phyloP scores from a whole-genome alignment of 495 filamentous ascomycete species.

The Podospora tetraspora region DNA sequence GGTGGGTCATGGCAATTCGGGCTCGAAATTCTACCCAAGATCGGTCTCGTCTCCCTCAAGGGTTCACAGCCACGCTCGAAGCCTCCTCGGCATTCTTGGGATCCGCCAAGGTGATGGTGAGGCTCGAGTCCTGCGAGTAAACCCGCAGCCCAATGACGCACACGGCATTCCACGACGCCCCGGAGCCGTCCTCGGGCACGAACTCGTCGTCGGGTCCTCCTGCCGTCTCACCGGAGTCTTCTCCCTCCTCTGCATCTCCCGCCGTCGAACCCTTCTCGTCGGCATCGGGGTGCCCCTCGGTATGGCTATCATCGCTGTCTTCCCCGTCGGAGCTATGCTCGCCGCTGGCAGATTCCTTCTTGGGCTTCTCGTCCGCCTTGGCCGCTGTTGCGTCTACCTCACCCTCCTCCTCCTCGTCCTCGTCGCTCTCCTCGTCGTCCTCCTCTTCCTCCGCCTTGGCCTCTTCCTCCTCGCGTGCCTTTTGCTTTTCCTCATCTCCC shows the following conservation, averaged over 20 bases:
- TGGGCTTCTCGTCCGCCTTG: background rate
- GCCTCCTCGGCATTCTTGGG: slow-evolving; percentile 26
- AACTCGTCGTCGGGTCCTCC: background rate
- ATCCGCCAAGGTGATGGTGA: slow-evolving; percentile 35
- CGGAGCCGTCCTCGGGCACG: slow-evolving; percentile 7
- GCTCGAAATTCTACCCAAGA: background rate
- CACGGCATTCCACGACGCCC: slow-evolving; percentile 47
- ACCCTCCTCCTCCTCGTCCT: slow-evolving; percentile 5
- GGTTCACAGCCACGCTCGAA: slow-evolving; percentile 8
- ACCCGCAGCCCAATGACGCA: slow-evolving; percentile 49
- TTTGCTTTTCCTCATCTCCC: background rate
- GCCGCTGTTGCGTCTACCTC: background rate
- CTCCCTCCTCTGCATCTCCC: background rate
- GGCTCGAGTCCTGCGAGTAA: slow-evolving; percentile 37
- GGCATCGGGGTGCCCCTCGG: background rate
- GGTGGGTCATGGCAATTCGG: background rate
- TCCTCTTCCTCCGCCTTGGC: background rate
- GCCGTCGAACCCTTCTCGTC: background rate
- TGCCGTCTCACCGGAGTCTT: background rate
- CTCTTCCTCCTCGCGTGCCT: background rate
- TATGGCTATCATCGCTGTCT: background rate
- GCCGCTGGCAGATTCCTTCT: background rate
- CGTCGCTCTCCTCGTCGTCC: background rate
- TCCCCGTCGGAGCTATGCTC: background rate
- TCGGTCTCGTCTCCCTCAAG: background rate